A percentile compares a stretch with the other conserved stretches of the same genome.
Evolutionary conservation across 495 filamentous ascomycete species (phyloP).

Genomic region (Penicillium bialowiezense): DNA sequence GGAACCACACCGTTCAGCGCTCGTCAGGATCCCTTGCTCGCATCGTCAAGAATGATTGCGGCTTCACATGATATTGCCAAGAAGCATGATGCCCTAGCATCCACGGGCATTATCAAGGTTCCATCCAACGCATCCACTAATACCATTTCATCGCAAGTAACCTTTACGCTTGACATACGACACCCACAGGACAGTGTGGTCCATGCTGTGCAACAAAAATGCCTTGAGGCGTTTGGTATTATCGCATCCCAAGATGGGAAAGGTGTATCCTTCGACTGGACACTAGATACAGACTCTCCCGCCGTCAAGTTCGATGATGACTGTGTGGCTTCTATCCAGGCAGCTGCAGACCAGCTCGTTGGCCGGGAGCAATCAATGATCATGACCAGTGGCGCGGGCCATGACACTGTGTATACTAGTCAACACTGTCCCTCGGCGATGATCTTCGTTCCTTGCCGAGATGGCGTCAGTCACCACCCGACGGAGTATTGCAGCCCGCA

Average conservation of each 20-base stretch:
- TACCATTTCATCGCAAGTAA: constrained; percentile 64
- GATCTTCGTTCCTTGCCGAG: constrained; percentile 61
- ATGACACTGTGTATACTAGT: constrained; percentile 61
- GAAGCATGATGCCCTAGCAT: constrained; percentile 51
- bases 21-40: constrained; percentile 58
- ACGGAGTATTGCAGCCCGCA: constrained; percentile 53
- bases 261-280: constrained; percentile 48
- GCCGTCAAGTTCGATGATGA: constrained; percentile 62
- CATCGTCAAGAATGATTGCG: constrained; percentile 62
- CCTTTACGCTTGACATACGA: constrained; percentile 69
- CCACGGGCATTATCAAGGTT: constrained; percentile 62
- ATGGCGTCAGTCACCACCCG: constrained; percentile 63
- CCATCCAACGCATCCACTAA: constrained; percentile 62
- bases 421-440: constrained; percentile 56
- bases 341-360: constrained; percentile 50
- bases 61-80: constrained; percentile 60
- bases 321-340: constrained; percentile 59
- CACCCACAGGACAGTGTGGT: constrained; percentile 56
- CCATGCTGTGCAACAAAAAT: constrained; percentile 46
- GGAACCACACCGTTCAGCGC: constrained; percentile 63
- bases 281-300: constrained; percentile 55
- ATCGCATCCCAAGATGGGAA: constrained; percentile 50
- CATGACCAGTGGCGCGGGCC: constrained; percentile 54
- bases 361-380: constrained; percentile 34
- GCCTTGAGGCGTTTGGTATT: constrained; percentile 41